Conservation (phyloP, 257 asterid species). For the Primulina tabacum region DNA sequence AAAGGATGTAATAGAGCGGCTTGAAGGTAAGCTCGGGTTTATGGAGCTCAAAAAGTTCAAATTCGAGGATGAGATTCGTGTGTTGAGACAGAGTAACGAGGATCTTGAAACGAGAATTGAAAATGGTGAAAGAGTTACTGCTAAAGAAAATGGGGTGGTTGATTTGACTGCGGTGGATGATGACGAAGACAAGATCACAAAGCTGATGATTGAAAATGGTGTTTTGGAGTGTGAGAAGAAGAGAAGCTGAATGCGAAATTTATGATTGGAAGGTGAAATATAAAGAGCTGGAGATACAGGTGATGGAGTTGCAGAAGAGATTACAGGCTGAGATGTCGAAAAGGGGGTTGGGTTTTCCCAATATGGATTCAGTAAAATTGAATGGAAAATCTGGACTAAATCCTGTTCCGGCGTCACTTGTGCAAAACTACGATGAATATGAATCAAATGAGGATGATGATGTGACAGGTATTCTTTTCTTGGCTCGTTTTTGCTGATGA, state of each 20-base stretch:
- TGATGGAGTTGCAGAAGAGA: constrained; percentile 37
- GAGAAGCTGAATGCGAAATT: constrained; percentile 41
- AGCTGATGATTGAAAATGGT: constrained; percentile 47
- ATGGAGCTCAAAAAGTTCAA: constrained; percentile 22
- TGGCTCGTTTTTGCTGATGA: neutral
- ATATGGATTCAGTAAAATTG: neutral
- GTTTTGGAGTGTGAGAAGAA: constrained; percentile 53
- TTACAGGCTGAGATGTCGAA: constrained; percentile 17
- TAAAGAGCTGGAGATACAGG: constrained; percentile 39
- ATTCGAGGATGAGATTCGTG: constrained; percentile 27
- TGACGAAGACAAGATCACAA: constrained; percentile 31
- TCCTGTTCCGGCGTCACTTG: constrained; percentile 4
- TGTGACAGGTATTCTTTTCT: constrained; percentile 6
- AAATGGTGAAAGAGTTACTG: constrained; percentile 14
- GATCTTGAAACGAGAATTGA: constrained; percentile 34
- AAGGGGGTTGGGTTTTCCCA: constrained; percentile 4
- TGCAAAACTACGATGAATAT: neutral
- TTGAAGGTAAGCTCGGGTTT: constrained; percentile 27
- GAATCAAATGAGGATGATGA: constrained; percentile 11
- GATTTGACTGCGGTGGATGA: constrained; percentile 22
- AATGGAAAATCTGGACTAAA: neutral
- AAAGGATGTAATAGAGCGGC: constrained; percentile 18
- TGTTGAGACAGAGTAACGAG: constrained; percentile 36
- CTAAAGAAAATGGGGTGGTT: constrained; percentile 1
- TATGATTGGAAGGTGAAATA: constrained; percentile 48